Evolutionary conservation across 768 basidiomycete genomes (phyloP), one percentile per base, ranked within the genome.

Genomic region (Pleurotus giganteus): DNA sequence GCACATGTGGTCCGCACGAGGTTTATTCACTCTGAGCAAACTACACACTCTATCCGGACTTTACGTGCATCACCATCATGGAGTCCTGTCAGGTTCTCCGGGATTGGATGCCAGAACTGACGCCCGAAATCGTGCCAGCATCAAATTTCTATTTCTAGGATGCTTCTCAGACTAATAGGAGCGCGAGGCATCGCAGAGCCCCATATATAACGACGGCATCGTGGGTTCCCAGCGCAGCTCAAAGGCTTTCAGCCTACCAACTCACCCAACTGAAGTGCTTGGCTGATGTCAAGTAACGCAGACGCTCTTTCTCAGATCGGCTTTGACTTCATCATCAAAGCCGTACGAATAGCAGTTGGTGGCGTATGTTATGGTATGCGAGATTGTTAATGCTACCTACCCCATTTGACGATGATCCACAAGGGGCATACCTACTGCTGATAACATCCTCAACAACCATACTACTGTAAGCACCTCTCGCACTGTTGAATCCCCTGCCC

Each of bases 401-500:
- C 19, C 21, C 17, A n/a, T 37, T 28, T 51, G 26, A 13, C 27
- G 1, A 51, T 26, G 17, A 13, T 44, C n/a, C 2, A 6, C 17
- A 49, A 58, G 58, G 58, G 34, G 50, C 56, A 29, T 60, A 63
- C 51, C 36, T 60, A 13, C 24, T 63, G 4, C 57, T 60, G 4
- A 58, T 60, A 12, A 42, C 47, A n/a, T 53, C 53, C n/a, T 61
- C 60, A 7, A 61, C 60, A 2, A 34, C 44, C 29, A 61, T 61
- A 8, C 53, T 61, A n/a, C 58, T 51, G 59, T 60, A 47, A 17
- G 12, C 32, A 29, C 36, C 9, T 17, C 28, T 51, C 27, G 7
- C 3, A 6, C 1, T 1, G 2, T 11, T 45, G 2, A 17, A 19
- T 37, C 49, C 29, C 4, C 11, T 13, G 23, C n/a, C n/a, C n/a